Evolutionary conservation across 768 basidiomycete genomes (phyloP), one percentile per base, ranked within the genome.

Genomic region (Phlegmacium glaucopus): DNA sequence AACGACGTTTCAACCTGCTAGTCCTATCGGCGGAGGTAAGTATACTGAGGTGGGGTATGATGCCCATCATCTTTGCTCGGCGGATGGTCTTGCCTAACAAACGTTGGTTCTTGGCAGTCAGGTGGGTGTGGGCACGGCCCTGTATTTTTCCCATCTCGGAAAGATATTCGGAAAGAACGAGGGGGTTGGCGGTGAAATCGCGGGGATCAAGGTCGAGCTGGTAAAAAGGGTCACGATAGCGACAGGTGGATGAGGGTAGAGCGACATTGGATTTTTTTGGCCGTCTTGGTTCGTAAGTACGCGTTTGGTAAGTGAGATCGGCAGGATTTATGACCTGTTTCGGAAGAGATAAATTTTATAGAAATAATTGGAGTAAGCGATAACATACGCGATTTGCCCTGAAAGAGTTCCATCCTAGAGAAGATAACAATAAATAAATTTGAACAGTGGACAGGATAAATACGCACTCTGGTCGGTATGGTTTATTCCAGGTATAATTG

Each of bases 11-110:
- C n/a, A n/a, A n/a, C 4, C 4, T 11, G n/a, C 32, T 10, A 2
- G 6, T 10, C 32, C 10, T 11, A 6, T 34, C 32, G n/a, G 32
- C 32, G n/a, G 32, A 34, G 10, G 12, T 38, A 41, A 59, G 60
- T 56, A 55, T 70, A 60, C 74, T 75, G 55, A 75, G 71, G 13
- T 71, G 54, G 8, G 91, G 87, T 44, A 95, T 79, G 47, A 91
- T 61, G 34, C 94, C 94, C 89, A 95, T 94, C 77, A 85, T 85
- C 69, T 87, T 90, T 49, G 94, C 88, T 49, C 94, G 73, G 38
- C 88, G 82, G 48, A 96, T 85, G 37, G 93, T 89, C 67, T 92
- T 92, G 49, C 81, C 87, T 4, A 96, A 56, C 50, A 75, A 74
- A 37, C 90, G 77, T 64, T 96, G 94, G 45, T 71, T 86, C 68